Percentiles rank a stretch among this genome's conserved stretches.
Evolutionary conservation across 2,329 filamentous ascomycete species (phyloP).

Genomic region (Sporothrix dimorphospora): DNA sequence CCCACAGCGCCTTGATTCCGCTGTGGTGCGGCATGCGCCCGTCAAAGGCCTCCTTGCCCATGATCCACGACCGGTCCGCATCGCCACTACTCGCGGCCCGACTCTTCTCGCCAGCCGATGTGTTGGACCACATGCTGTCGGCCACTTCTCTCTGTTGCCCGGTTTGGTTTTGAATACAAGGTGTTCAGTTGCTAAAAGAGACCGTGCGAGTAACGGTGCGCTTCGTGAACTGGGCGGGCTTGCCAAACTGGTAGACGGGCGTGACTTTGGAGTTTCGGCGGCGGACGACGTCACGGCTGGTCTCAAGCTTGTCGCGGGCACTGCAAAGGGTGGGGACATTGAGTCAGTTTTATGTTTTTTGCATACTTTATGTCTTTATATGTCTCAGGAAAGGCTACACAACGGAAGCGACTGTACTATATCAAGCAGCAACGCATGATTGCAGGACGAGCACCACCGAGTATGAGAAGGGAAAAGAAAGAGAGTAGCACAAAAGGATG

Average conservation of each 20-base stretch:
- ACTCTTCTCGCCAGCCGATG: not conserved
- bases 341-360: not conserved
- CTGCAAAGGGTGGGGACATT: constrained; percentile 15
- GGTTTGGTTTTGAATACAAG: no score
- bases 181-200: constrained; percentile 28
- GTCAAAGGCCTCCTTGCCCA: constrained; percentile 50
- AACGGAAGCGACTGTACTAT: not conserved
- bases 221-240: constrained; percentile 40
- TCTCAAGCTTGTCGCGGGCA: constrained; percentile 32
- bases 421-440: not conserved
- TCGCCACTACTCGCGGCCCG: not conserved
- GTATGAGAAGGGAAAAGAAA: not conserved
- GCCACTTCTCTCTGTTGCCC: no score
- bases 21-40: constrained; percentile 59
- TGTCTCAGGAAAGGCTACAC: not conserved
- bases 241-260: constrained; percentile 30
- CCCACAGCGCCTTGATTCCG: constrained; percentile 67
- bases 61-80: constrained; percentile 43
- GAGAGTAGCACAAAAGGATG: not conserved
- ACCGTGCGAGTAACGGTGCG: constrained; percentile 41
- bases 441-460: not conserved
- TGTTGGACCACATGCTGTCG: not conserved
- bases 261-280: constrained; percentile 37
- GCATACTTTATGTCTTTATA: not conserved
- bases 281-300: constrained; percentile 33